Conservation (phyloP, 345 rosid species). For the Citrus maxima region DNA sequence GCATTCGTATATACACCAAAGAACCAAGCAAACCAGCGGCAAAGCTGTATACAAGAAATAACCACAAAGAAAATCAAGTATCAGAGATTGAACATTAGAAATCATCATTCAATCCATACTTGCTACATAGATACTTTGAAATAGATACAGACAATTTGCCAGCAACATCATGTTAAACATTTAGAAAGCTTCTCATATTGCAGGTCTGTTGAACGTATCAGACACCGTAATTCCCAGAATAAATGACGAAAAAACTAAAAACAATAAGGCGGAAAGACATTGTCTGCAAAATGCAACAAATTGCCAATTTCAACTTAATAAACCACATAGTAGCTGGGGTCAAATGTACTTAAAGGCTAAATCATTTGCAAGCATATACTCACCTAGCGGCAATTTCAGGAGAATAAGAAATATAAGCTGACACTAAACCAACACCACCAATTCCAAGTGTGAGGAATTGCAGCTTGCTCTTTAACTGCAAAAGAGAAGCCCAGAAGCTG, state of each 20-base stretch:
- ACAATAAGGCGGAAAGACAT: not conserved
- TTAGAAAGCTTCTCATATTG: not conserved
- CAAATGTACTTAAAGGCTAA: not conserved
- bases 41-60: constrained; percentile 45
- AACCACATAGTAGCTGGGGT: not conserved
- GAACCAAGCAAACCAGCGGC: constrained; percentile 85
- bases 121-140: not conserved
- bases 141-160: not conserved
- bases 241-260: not conserved
- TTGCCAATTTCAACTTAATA: not conserved
- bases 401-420: constrained; percentile 76
- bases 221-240: not conserved
- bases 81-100: not conserved
- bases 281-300: not conserved
- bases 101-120: not conserved
- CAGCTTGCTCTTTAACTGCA: constrained; percentile 71
- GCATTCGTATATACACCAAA: constrained; percentile 74
- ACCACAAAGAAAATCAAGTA: not conserved
- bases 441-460: constrained; percentile 72
- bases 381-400: constrained; percentile 92
- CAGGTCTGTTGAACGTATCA: not conserved
- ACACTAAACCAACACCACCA: constrained; percentile 85
- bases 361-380: constrained; percentile 10
- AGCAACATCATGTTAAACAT: not conserved
- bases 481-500: constrained; percentile 20